Conservation (phyloP, 805 yeast genomes). For the Naumovozyma castellii region DNA sequence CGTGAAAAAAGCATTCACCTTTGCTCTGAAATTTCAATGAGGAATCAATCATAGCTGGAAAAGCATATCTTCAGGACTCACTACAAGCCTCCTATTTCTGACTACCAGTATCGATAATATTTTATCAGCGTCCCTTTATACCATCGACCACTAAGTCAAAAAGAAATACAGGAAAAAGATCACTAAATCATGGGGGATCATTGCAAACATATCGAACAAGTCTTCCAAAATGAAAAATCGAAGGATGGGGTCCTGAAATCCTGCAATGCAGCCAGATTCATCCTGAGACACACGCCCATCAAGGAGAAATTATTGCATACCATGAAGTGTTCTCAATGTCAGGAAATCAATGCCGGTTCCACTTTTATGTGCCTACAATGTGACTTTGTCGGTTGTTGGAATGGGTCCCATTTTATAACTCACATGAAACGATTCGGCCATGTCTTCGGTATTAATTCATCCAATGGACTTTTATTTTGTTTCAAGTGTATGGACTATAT, state of each 20-base stretch:
- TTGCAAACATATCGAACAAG: conserved; percentile 25
- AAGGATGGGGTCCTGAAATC: conserved; percentile 22
- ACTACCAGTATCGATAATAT: too few species aligned
- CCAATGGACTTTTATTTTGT: conserved; percentile 63
- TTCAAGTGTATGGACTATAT: conserved; percentile 69
- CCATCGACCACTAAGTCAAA: background rate
- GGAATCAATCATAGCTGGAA: too few species aligned
- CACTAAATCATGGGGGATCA: conserved; percentile 17
- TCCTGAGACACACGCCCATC: conserved; percentile 13
- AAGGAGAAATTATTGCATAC: conserved; percentile 15
- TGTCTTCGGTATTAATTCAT: conserved; percentile 57
- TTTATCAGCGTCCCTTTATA: background rate
- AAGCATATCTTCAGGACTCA: too few species aligned
- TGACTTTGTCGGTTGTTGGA: conserved; percentile 65
- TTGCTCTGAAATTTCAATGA: too few species aligned
- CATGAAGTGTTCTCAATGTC: conserved; percentile 24
- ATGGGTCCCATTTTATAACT: conserved; percentile 35
- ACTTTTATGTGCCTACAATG: conserved; percentile 66
- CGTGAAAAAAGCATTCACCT: too few species aligned
- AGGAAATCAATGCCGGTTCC: conserved; percentile 25
- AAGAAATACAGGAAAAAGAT: background rate
- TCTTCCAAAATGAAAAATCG: conserved; percentile 26
- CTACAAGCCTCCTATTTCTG: too few species aligned
- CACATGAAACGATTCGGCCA: conserved; percentile 45
- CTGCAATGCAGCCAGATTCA: conserved; percentile 21